Conservation (phyloP, 805 yeast species). For the Wickerhamiella shivajii region DNA sequence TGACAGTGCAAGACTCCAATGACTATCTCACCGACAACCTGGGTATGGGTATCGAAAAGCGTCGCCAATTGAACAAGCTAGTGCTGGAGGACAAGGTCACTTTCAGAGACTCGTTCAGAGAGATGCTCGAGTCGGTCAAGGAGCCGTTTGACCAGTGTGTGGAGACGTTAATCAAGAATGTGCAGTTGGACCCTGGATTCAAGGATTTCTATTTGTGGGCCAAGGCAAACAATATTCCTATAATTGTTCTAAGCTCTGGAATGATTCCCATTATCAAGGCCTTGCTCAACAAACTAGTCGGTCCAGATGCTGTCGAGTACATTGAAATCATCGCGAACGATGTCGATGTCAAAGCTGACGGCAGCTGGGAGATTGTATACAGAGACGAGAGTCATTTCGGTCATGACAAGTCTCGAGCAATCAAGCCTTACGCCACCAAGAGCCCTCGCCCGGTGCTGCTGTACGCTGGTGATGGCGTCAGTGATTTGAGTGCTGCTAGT, state of each 20-base stretch:
- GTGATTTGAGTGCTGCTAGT: conserved; percentile 87
- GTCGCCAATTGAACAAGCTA: conserved; percentile 54
- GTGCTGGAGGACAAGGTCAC: conserved; percentile 51
- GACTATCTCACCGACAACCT: conserved; percentile 77
- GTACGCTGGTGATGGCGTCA: conserved; percentile 96
- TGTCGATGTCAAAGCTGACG: conserved; percentile 39
- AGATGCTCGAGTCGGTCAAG: conserved; percentile 68
- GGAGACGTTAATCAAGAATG: conserved; percentile 44
- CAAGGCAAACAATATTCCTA: conserved; percentile 52
- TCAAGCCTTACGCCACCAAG: conserved; percentile 32
- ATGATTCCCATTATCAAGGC: conserved; percentile 90
- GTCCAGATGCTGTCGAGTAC: conserved; percentile 53
- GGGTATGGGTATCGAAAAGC: conserved; percentile 65
- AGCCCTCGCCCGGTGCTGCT: conserved; percentile 49
- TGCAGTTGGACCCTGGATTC: conserved; percentile 84
- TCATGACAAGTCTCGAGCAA: conserved; percentile 83
- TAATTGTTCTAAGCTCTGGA: conserved; percentile 80
- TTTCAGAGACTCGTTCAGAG: conserved; percentile 60
- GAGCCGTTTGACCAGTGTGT: conserved; percentile 75
- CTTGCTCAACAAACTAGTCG: conserved; percentile 57
- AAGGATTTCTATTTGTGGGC: conserved; percentile 71
- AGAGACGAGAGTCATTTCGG: conserved; percentile 82
- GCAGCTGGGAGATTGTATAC: conserved; percentile 71
- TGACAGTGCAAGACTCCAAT: conserved; percentile 87
- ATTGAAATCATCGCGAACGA: conserved; percentile 75